Conservation (phyloP, 1,284 basidiomycete species). For the Malassezia restricta region DNA sequence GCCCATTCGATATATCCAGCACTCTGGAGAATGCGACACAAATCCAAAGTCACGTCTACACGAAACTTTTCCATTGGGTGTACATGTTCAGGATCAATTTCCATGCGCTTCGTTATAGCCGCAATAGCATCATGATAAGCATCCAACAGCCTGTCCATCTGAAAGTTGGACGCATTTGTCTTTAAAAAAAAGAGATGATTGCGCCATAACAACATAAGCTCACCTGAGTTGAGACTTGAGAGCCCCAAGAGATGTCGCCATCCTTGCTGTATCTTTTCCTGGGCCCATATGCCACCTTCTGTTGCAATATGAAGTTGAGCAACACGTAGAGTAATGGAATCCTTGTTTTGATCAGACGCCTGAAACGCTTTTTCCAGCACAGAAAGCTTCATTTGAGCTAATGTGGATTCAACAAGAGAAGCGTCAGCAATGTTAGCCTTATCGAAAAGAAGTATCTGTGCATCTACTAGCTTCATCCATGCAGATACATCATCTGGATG, state of each 20-base stretch:
- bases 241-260: not conserved
- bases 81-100: not conserved
- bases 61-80: not conserved
- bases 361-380: slow-evolving; percentile 9
- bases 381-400: slow-evolving; percentile 6
- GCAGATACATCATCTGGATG: not conserved
- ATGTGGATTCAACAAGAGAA: not conserved
- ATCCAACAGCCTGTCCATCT: not conserved
- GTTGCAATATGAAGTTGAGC: not conserved
- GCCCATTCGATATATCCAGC: slow-evolving; percentile 11
- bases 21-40: not conserved
- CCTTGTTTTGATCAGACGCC: not conserved
- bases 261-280: not conserved
- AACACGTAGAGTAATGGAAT: not conserved
- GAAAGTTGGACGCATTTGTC: slow-evolving; percentile 1
- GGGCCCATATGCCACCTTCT: not conserved
- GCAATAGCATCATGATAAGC: not conserved
- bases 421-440: not conserved
- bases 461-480: slow-evolving; percentile 9
- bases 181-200: not conserved
- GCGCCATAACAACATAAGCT: not conserved
- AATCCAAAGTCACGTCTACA: not conserved
- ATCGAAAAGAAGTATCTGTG: not conserved
- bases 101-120: not conserved
- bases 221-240: not conserved